Evolutionary conservation across 805 yeast genomes (phyloP).

Genomic region (Teunomyces stri): DNA sequence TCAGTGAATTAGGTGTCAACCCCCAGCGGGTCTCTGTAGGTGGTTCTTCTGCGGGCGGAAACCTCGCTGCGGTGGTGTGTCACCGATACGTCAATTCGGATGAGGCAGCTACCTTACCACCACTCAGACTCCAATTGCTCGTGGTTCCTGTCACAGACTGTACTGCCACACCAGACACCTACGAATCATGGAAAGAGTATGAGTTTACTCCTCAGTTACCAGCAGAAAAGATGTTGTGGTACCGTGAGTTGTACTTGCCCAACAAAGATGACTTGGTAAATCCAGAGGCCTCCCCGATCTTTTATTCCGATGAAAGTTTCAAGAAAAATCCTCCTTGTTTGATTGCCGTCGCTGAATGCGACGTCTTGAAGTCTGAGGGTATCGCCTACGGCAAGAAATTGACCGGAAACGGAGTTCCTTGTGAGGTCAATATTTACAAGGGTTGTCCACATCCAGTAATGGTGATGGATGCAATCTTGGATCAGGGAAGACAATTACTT

Average conservation of each 20-base stretch:
- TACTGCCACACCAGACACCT: conserved; percentile 35
- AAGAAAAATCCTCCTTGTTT: conserved; percentile 38
- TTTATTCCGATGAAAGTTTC: conserved; percentile 39
- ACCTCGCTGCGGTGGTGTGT: conserved; percentile 35
- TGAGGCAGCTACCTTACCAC: conserved; percentile 24
- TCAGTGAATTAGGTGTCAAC: conserved; percentile 23
- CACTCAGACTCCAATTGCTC: conserved; percentile 37
- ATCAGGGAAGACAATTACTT: conserved; percentile 32
- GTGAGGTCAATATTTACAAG: conserved; percentile 32
- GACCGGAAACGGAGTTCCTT: conserved; percentile 32
- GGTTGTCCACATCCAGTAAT: conserved; percentile 50
- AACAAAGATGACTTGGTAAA: conserved; percentile 21
- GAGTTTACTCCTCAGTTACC: conserved; percentile 44
- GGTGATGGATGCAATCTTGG: conserved; percentile 44
- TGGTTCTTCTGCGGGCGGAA: conserved; percentile 50
- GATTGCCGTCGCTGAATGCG: conserved; percentile 44
- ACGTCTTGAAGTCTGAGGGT: conserved; percentile 44
- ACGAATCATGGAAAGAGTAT: conserved; percentile 37
- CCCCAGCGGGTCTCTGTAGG: conserved; percentile 36
- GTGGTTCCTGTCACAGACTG: conserved; percentile 46
- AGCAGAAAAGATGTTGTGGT: conserved; percentile 47
- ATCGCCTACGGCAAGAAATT: conserved; percentile 42
- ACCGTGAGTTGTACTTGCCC: conserved; percentile 40
- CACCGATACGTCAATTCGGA: conserved; percentile 30
- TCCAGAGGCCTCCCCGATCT: conserved; percentile 42